Percentiles rank a stretch among this genome's conserved stretches.
These are phyloP conservation scores for Xylaria palmicola DNA, from an alignment of 495 filamentous ascomycete genomes.

Conservation along the genomic window DNA sequence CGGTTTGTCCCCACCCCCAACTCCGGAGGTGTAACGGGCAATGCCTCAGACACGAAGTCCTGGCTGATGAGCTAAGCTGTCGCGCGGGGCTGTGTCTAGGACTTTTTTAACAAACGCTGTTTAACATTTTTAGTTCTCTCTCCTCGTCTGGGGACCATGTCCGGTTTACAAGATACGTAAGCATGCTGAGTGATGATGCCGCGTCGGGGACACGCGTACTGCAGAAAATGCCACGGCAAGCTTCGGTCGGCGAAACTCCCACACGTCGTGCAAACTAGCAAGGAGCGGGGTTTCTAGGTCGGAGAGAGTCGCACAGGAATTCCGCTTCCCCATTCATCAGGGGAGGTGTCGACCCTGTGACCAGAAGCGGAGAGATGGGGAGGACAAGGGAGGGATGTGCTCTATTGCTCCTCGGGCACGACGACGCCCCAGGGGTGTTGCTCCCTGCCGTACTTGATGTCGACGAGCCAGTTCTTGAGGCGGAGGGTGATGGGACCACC, in stretches of 20 bases:
- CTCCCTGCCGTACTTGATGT: slow-evolving; percentile 85
- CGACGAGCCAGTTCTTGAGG: slow-evolving; percentile 75
- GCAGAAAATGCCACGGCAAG: too few relatives aligned
- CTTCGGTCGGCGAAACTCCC: too few relatives aligned
- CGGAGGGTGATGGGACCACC: slow-evolving; percentile 62
- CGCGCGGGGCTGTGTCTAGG: not conserved
- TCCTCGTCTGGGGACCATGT: not conserved
- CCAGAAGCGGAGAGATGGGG: slow-evolving; percentile 4
- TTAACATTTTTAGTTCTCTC: too few relatives aligned
- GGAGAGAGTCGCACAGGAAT: not conserved
- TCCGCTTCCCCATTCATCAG: not conserved
- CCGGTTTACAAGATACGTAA: too few relatives aligned
- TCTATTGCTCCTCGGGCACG: slow-evolving; percentile 56
- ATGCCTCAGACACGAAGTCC: not conserved
- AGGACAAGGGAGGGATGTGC: not conserved
- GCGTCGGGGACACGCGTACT: too few relatives aligned
- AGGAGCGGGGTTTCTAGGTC: not conserved
- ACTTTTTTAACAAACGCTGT: slow-evolving; percentile 4
- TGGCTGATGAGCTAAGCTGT: not conserved
- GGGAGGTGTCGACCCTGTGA: not conserved
- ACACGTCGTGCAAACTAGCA: not conserved
- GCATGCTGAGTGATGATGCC: too few relatives aligned
- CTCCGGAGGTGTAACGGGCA: slow-evolving; percentile 10
- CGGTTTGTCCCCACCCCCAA: slow-evolving; percentile 14
- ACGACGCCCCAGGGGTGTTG: slow-evolving; percentile 78